These are phyloP conservation scores for Clavispora phyllophila DNA, from an alignment of 805 yeast genomes.

Conservation along the genomic window DNA sequence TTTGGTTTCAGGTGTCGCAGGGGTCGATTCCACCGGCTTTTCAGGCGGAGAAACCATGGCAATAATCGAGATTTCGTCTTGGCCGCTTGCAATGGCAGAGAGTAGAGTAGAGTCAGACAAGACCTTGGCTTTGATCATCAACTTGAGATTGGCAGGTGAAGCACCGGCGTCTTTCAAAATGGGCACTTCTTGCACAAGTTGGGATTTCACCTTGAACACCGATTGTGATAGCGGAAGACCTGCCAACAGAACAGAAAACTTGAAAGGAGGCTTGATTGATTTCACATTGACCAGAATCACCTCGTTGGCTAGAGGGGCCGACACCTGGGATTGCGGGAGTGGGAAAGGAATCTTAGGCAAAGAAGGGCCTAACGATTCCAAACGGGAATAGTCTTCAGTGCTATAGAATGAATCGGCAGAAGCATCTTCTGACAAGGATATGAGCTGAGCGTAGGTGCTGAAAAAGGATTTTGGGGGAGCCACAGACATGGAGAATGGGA, in stretches of 20 bases:
- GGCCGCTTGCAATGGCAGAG: constrained; percentile 15
- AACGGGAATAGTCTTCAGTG: constrained; percentile 23
- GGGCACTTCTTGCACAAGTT: constrained; percentile 26
- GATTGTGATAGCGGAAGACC: constrained; percentile 23
- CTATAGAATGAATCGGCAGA: constrained; percentile 28
- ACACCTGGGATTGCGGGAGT: constrained; percentile 20
- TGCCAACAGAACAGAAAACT: constrained; percentile 38
- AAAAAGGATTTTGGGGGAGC: constrained; percentile 28
- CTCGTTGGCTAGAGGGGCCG: background rate
- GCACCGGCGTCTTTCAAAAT: constrained; percentile 24
- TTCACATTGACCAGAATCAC: constrained; percentile 30
- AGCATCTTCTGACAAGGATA: constrained; percentile 39
- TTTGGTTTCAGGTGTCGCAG: constrained; percentile 2
- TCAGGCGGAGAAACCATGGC: constrained; percentile 16
- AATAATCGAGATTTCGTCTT: constrained; percentile 8
- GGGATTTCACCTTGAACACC: constrained; percentile 34
- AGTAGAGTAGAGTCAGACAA: constrained; percentile 46
- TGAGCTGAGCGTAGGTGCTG: constrained; percentile 43
- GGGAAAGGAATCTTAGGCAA: constrained; percentile 41
- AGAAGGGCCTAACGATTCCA: constrained; percentile 40
- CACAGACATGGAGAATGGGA: background rate
- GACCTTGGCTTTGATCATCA: constrained; percentile 60
- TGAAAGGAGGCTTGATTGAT: constrained; percentile 66
- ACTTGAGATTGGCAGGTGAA: constrained; percentile 39
- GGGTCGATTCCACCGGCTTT: background rate